Evolutionary conservation across 2,329 filamentous ascomycete genomes (phyloP).

Genomic region (Hypoxylon sp.): DNA sequence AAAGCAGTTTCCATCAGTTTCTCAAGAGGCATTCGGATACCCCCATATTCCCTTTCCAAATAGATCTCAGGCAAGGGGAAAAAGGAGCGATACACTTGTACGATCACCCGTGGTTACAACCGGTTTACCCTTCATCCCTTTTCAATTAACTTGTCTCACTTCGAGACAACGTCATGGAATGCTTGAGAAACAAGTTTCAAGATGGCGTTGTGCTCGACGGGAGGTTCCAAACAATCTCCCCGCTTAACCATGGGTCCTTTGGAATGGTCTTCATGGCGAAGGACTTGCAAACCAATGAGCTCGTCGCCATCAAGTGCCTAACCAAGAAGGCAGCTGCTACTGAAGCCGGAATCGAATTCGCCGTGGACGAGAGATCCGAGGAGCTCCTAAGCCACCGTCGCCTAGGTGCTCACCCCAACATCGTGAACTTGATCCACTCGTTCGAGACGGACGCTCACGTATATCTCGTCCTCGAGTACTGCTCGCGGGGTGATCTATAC

Average conservation of each 20-base stretch:
- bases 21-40: constrained; percentile 47
- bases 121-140: constrained; percentile 46
- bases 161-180: constrained; percentile 76
- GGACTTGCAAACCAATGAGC: constrained; percentile 81
- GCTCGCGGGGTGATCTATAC: constrained; percentile 94
- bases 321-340: constrained; percentile 81
- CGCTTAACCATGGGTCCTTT: constrained; percentile 98
- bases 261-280: constrained; percentile 97
- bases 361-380: constrained; percentile 86
- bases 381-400: constrained; percentile 84
- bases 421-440: constrained; percentile 91
- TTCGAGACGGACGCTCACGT: constrained; percentile 93
- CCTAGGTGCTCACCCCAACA: constrained; percentile 86
- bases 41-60: constrained; percentile 44
- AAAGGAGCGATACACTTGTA: constrained; percentile 49
- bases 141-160: constrained; percentile 55
- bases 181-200: constrained; percentile 85
- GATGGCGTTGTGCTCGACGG: constrained; percentile 86
- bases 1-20: constrained; percentile 49
- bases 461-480: constrained; percentile 96
- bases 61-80: constrained; percentile 50
- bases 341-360: constrained; percentile 73
- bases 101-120: constrained; percentile 49
- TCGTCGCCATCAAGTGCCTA: constrained; percentile 96
- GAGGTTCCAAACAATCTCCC: constrained; percentile 91